phyloP scores from a whole-genome alignment of 139 green algal genomes.

The Chlamydomonas incerta region DNA sequence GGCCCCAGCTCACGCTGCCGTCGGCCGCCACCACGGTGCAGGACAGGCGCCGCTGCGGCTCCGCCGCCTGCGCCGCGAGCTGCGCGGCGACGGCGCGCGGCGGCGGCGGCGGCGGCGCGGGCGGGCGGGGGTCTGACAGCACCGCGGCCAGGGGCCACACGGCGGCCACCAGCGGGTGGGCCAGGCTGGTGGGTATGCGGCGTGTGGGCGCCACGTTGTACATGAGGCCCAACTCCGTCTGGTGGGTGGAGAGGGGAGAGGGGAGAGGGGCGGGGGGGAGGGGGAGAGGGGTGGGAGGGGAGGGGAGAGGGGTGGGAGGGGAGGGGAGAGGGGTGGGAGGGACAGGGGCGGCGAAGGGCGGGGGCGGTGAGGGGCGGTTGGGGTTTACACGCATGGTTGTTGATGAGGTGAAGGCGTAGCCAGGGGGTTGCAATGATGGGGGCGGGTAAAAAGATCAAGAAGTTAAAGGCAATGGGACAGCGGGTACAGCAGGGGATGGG shows the following conservation, averaged over 20 bases:
- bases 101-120: neutral
- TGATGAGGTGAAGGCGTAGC: too few species aligned
- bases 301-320: too few species aligned
- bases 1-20: neutral
- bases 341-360: too few species aligned
- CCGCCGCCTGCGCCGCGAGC: neutral
- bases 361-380: neutral
- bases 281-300: too few species aligned
- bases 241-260: neutral
- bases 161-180: constrained; percentile 8
- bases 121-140: neutral
- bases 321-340: too few species aligned
- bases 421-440: too few species aligned
- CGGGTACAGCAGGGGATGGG: too few species aligned
- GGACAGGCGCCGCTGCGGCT: neutral
- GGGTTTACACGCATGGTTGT: too few species aligned
- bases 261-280: too few species aligned
- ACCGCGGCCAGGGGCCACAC: constrained; percentile 32
- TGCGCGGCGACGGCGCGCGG: neutral
- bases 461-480: too few species aligned
- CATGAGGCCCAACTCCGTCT: neutral
- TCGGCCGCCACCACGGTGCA: too few species aligned
- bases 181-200: neutral
- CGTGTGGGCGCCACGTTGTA: constrained; percentile 24
- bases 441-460: too few species aligned